Percentiles rank a stretch among this genome's conserved stretches.
Conservation (phyloP, 139 green algal species). For the Ulvella scutata region DNA sequence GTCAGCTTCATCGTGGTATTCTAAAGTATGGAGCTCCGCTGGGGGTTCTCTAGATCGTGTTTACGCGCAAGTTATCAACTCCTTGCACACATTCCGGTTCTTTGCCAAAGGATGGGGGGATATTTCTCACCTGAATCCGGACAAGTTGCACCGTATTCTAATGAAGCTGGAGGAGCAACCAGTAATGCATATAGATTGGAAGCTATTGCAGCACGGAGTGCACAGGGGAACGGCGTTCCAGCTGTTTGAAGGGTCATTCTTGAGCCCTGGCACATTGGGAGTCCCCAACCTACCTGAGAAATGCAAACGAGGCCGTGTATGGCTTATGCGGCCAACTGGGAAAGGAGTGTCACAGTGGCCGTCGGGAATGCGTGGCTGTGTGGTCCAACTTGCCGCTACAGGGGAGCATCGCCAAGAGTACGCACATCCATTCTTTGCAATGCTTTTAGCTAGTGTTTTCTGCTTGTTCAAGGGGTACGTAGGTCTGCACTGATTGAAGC, state of each 20-base stretch:
- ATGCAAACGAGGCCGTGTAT: constrained; percentile 32
- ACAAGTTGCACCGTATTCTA: not conserved
- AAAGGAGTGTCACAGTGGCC: not conserved
- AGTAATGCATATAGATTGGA: constrained; percentile 24
- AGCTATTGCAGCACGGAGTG: constrained; percentile 16
- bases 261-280: not conserved
- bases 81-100: not conserved
- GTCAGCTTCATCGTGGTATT: not conserved
- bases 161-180: not conserved
- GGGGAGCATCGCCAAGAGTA: constrained; percentile 48
- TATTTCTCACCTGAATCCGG: not conserved
- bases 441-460: constrained; percentile 32
- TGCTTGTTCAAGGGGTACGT: constrained; percentile 39
- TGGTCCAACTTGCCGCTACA: constrained; percentile 71
- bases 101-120: not conserved
- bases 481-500: not conserved
- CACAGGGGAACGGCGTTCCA: constrained; percentile 22
- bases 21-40: not conserved
- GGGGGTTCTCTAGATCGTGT: not conserved
- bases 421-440: constrained; percentile 22
- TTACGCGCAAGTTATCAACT: not conserved
- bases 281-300: not conserved
- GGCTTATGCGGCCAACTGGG: constrained; percentile 20
- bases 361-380: constrained; percentile 14
- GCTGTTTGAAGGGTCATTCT: constrained; percentile 39